phyloP scores from a whole-genome alignment of 2,329 filamentous ascomycete species.

The Scleromitrula shiraiana region DNA sequence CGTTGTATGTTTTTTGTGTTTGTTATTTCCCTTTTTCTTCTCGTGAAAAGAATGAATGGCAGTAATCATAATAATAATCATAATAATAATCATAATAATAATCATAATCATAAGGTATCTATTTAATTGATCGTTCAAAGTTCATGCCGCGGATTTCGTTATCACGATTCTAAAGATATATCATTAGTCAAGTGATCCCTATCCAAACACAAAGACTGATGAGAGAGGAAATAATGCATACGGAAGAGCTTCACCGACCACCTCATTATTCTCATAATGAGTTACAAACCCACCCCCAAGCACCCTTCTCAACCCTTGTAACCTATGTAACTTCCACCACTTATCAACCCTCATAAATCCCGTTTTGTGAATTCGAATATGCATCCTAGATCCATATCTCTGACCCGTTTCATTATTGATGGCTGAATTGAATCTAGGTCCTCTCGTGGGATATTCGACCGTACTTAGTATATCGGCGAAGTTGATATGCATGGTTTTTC shows the following conservation, averaged over 20 bases:
- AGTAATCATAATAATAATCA: too few relatives aligned
- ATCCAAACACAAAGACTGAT: too few relatives aligned
- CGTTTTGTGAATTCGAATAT: slow-evolving; percentile 48
- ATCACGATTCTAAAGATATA: too few relatives aligned
- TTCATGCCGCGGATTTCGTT: too few relatives aligned
- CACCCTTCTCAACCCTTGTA: slow-evolving; percentile 52
- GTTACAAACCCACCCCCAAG: slow-evolving; percentile 54
- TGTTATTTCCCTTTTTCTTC: too few relatives aligned
- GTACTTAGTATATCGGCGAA: slow-evolving; percentile 60
- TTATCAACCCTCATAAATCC: slow-evolving; percentile 57
- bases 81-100: too few relatives aligned
- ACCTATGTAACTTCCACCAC: slow-evolving; percentile 65
- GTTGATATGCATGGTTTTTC: slow-evolving; percentile 55
- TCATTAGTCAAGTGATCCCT: neutral
- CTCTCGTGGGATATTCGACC: slow-evolving; percentile 57
- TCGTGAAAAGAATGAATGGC: too few relatives aligned
- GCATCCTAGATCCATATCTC: slow-evolving; percentile 54
- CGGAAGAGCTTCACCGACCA: slow-evolving; percentile 52
- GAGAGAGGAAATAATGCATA: slow-evolving; percentile 19
- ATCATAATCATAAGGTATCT: too few relatives aligned
- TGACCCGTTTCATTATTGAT: slow-evolving; percentile 51
- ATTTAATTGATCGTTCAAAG: too few relatives aligned
- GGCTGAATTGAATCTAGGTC: slow-evolving; percentile 58
- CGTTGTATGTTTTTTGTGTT: too few relatives aligned
- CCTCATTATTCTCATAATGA: slow-evolving; percentile 55